phyloP scores from a whole-genome alignment of 2,329 filamentous ascomycete species.

The Colletotrichum musicola region DNA sequence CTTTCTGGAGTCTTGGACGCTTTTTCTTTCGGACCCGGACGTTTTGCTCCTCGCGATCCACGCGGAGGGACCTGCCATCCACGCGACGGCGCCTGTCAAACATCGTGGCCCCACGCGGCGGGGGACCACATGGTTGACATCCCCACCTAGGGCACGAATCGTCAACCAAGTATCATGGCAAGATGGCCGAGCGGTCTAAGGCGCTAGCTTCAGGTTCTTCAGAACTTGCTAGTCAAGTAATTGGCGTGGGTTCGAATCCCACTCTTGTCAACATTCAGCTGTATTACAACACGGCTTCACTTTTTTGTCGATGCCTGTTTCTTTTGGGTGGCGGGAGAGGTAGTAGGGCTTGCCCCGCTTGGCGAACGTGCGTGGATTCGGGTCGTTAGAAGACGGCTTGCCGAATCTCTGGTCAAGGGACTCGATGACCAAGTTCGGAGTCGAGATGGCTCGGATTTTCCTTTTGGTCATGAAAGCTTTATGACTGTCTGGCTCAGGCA shows the following conservation, averaged over 20 bases:
- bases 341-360: background rate
- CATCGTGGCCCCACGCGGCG: background rate
- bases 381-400: no score
- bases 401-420: no score
- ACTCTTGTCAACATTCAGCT: background rate
- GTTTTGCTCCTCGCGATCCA: no score
- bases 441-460: no score
- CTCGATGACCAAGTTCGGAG: no score
- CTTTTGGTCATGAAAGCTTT: no score
- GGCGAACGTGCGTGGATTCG: background rate
- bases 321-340: background rate
- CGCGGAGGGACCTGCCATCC: no score
- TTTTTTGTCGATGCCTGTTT: background rate
- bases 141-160: constrained; percentile 8
- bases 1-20: no score
- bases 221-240: constrained; percentile 17
- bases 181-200: constrained; percentile 31
- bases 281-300: background rate
- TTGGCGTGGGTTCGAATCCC: constrained; percentile 24
- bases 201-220: constrained; percentile 23
- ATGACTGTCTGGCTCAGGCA: no score
- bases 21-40: no score
- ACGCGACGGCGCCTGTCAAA: background rate
- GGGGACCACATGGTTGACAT: background rate
- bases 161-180: background rate